These are phyloP conservation scores for Zygoascus bituminiphila DNA, from an alignment of 805 yeast genomes.

Conservation along the genomic window DNA sequence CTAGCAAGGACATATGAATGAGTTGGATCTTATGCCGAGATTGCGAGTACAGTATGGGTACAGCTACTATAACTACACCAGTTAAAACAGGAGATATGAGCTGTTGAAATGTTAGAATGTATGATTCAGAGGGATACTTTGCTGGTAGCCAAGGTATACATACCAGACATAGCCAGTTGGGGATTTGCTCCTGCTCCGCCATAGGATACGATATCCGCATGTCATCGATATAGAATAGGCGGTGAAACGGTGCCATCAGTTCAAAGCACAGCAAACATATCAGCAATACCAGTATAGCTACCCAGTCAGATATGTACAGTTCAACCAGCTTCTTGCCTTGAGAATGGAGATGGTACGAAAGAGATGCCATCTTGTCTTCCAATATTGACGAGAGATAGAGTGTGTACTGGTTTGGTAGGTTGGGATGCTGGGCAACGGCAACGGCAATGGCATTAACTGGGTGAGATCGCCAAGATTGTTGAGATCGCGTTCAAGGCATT, in stretches of 20 bases:
- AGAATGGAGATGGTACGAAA: not conserved
- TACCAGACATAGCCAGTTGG: conserved; percentile 43
- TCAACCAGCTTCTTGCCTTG: conserved; percentile 4
- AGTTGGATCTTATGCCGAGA: conserved; percentile 32
- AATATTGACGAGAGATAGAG: too few species aligned
- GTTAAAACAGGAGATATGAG: conserved; percentile 13
- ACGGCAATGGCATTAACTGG: too few species aligned
- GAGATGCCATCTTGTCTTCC: conserved; percentile 1
- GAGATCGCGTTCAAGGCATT: too few species aligned
- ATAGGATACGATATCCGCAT: conserved; percentile 72
- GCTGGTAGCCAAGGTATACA: conserved; percentile 1
- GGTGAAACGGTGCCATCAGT: conserved; percentile 51
- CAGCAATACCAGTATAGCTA: conserved; percentile 8
- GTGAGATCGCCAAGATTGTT: too few species aligned
- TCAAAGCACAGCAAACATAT: conserved; percentile 10
- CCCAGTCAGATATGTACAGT: conserved; percentile 13
- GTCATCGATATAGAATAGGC: conserved; percentile 73
- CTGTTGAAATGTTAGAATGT: conserved; percentile 32
- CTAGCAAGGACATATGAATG: conserved; percentile 56
- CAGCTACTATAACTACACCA: conserved; percentile 17
- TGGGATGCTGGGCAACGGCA: too few species aligned
- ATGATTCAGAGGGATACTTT: not conserved
- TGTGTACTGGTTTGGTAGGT: too few species aligned
- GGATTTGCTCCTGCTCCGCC: conserved; percentile 66
- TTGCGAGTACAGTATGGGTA: conserved; percentile 23